phyloP scores from a whole-genome alignment of 768 basidiomycete species.

The Phanerochaete carnosa region DNA sequence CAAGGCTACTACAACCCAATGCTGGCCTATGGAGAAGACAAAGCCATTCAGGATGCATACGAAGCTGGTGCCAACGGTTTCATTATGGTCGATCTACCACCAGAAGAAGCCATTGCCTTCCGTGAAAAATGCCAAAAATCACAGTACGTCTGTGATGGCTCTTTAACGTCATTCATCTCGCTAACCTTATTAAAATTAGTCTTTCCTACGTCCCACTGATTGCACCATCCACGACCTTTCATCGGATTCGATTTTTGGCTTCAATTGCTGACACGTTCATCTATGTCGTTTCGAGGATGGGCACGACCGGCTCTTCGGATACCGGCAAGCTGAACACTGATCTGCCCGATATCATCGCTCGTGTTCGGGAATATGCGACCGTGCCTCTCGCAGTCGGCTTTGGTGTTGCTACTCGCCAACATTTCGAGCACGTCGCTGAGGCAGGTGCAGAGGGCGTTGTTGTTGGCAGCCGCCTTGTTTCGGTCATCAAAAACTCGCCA shows the following conservation, averaged over 20 bases:
- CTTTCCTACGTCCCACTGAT: conserved; percentile 94
- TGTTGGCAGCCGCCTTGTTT: conserved; percentile 84
- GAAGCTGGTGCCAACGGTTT: conserved; percentile 96
- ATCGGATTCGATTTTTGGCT: conserved; percentile 86
- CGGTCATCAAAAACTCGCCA: conserved; percentile 68
- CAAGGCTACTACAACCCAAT: conserved; percentile 97
- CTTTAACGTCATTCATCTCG: conserved; percentile 2
- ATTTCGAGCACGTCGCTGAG: conserved; percentile 81
- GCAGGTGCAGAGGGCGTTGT: conserved; percentile 96
- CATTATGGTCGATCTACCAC: conserved; percentile 96
- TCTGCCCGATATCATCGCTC: conserved; percentile 80
- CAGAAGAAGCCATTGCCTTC: conserved; percentile 92
- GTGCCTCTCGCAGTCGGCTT: conserved; percentile 95
- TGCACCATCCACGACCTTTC: conserved; percentile 87
- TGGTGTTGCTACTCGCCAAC: conserved; percentile 86
- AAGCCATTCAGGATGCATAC: conserved; percentile 84
- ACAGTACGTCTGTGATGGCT: conserved; percentile 50
- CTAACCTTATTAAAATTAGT: conserved; percentile 37
- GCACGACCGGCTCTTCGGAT: conserved; percentile 91
- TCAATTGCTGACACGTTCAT: conserved; percentile 97
- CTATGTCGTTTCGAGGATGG: conserved; percentile 99
- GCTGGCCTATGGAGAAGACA: conserved; percentile 93
- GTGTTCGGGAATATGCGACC: conserved; percentile 74
- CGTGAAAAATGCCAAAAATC: conserved; percentile 80
- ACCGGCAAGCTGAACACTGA: conserved; percentile 65